phyloP scores from a whole-genome alignment of 371 early-diverging fungal genomes.

The Mortierella sp. region DNA sequence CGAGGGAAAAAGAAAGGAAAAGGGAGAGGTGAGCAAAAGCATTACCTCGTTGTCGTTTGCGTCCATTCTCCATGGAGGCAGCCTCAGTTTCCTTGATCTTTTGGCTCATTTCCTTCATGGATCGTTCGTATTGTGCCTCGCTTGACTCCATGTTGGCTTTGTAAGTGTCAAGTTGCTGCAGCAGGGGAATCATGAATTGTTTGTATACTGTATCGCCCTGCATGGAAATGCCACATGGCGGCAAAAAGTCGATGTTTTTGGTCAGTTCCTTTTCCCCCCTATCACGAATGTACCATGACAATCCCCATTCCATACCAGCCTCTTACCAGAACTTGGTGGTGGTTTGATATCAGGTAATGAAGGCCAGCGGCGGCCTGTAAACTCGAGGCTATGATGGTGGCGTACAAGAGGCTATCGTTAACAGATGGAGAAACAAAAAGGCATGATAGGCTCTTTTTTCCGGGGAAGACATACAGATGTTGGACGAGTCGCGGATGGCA shows the following conservation, averaged over 20 bases:
- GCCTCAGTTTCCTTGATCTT: constrained; percentile 65
- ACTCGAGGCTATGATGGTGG: constrained; percentile 53
- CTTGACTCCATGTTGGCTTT: constrained; percentile 58
- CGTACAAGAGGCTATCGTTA: too few relatives aligned
- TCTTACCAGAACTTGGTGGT: constrained; percentile 65
- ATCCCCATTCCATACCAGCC: too few relatives aligned
- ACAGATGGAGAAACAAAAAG: neutral
- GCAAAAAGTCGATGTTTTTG: neutral
- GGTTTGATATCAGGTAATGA: constrained; percentile 65
- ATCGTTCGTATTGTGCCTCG: constrained; percentile 61
- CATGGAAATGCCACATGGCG: neutral
- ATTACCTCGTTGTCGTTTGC: constrained; percentile 61
- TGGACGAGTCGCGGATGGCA: constrained; percentile 47
- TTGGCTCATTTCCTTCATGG: constrained; percentile 59
- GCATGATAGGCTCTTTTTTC: neutral
- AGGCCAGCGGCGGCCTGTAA: constrained; percentile 67
- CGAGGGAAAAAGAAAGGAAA: too few relatives aligned
- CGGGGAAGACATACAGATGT: constrained; percentile 31
- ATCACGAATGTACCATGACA: too few relatives aligned
- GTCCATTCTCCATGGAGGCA: constrained; percentile 57
- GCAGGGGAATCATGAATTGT: constrained; percentile 59
- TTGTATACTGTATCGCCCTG: constrained; percentile 61
- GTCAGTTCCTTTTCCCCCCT: too few relatives aligned
- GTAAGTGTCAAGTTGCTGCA: constrained; percentile 61
- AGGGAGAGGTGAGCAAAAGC: too few relatives aligned